Evolutionary conservation across 495 filamentous ascomycete species (phyloP).

Genomic region (Cercophora newfieldiana): DNA sequence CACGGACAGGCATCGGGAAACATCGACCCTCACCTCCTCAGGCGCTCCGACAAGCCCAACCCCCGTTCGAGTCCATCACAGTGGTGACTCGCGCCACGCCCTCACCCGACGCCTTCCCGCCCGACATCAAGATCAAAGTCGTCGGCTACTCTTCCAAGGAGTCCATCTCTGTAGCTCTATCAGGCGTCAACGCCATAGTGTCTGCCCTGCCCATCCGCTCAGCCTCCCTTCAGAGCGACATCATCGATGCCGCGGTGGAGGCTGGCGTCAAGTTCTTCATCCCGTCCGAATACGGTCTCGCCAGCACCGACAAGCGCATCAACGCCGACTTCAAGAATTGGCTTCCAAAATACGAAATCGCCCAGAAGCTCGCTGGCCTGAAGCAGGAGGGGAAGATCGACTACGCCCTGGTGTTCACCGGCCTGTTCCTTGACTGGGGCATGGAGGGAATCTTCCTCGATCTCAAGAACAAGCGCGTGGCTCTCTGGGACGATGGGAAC

Average conservation of each 20-base stretch:
- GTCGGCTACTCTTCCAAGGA: slow-evolving; percentile 57
- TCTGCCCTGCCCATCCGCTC: slow-evolving; percentile 40
- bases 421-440: slow-evolving; percentile 44
- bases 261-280: slow-evolving; percentile 38
- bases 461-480: slow-evolving; percentile 35
- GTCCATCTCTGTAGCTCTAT: slow-evolving; percentile 49
- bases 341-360: not conserved
- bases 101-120: slow-evolving; percentile 32
- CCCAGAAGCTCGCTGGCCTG: not conserved
- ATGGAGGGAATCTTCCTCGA: slow-evolving; percentile 41
- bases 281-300: slow-evolving; percentile 59
- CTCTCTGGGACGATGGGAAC: slow-evolving; percentile 51
- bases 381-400: slow-evolving; percentile 36
- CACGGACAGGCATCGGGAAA: not conserved
- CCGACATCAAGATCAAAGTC: slow-evolving; percentile 41
- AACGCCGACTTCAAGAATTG: not conserved
- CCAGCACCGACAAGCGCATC: not conserved
- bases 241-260: slow-evolving; percentile 61
- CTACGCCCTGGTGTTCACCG: slow-evolving; percentile 47
- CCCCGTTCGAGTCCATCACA: not conserved
- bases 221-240: slow-evolving; percentile 40
- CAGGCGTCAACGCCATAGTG: slow-evolving; percentile 56
- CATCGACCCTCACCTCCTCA: not conserved
- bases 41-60: not conserved
- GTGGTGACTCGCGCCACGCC: not conserved